These are phyloP conservation scores for Blepharisma japonicum DNA, from an alignment of 73 alveolate species.

Conservation along the genomic window DNA sequence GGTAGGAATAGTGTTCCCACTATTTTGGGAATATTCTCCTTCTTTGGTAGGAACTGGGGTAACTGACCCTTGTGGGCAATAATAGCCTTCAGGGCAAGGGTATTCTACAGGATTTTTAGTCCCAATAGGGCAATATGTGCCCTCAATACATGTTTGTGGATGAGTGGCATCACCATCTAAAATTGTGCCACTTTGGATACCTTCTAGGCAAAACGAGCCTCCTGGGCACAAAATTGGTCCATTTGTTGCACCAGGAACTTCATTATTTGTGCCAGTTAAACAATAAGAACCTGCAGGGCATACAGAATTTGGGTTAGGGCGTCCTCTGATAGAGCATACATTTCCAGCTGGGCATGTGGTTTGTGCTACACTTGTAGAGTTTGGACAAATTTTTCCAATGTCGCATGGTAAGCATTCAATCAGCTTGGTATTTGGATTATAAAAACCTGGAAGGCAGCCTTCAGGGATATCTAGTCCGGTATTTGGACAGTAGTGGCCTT, in stretches of 20 bases:
- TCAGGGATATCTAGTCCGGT: conserved; percentile 37
- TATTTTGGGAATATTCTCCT: conserved; percentile 22
- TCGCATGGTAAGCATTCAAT: conserved; percentile 52
- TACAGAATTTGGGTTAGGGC: conserved; percentile 56
- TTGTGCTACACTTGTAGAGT: conserved; percentile 39
- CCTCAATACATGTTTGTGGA: conserved; percentile 69
- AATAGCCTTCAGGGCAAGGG: conserved; percentile 29
- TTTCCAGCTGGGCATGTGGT: conserved; percentile 74
- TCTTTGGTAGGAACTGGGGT: not conserved
- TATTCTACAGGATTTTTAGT: conserved; percentile 60
- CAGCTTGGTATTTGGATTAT: conserved; percentile 32
- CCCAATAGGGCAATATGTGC: conserved; percentile 74
- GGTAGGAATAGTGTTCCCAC: conserved; percentile 33
- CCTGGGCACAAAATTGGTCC: conserved; percentile 46
- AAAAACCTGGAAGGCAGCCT: conserved; percentile 68
- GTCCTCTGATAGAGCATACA: conserved; percentile 60
- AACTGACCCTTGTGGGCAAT: conserved; percentile 32
- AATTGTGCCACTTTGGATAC: not conserved
- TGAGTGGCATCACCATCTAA: conserved; percentile 30
- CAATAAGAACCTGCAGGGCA: conserved; percentile 80
- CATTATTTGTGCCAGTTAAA: conserved; percentile 60
- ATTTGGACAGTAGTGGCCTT: conserved; percentile 38
- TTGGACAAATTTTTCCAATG: conserved; percentile 61
- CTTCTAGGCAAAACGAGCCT: conserved; percentile 26
- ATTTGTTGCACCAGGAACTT: conserved; percentile 53